A percentile compares a stretch with the other conserved stretches of the same genome.
These are phyloP conservation scores for Backusella parvicylindrica DNA, from an alignment of 192 early-diverging fungal genomes.

Conservation along the genomic window DNA sequence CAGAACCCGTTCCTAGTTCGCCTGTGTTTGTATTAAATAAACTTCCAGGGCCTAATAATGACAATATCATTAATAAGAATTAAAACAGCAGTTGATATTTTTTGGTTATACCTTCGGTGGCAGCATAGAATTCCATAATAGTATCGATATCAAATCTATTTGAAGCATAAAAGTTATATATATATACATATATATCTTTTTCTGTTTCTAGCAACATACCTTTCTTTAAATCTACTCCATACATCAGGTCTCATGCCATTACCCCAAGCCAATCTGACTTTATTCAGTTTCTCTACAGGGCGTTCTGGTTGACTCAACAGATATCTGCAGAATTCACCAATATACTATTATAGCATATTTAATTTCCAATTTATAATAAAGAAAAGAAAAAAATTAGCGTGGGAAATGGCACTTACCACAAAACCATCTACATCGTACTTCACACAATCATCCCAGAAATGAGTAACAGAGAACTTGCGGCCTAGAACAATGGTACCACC, in stretches of 20 bases:
- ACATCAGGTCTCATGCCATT: conserved; percentile 70
- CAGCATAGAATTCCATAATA: conserved; percentile 61
- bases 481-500: conserved; percentile 50
- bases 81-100: background rate
- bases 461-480: conserved; percentile 50
- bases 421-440: conserved; percentile 40
- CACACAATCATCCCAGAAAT: conserved; percentile 51
- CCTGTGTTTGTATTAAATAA: conserved; percentile 42
- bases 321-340: conserved; percentile 68
- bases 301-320: conserved; percentile 45
- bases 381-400: conserved; percentile 51
- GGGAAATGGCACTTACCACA: conserved; percentile 36
- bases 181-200: background rate
- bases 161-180: background rate
- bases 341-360: conserved; percentile 40
- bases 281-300: conserved; percentile 49
- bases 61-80: background rate
- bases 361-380: conserved; percentile 50
- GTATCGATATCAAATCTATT: conserved; percentile 50
- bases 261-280: conserved; percentile 52
- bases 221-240: conserved; percentile 54
- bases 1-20: conserved; percentile 51
- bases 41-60: conserved; percentile 15
- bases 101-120: conserved; percentile 52
- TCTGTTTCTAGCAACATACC: background rate